Percentiles rank a stretch among this genome's conserved stretches.
phyloP scores from a whole-genome alignment of 2,329 filamentous ascomycete genomes.

The Trichoderma cornu-damae region DNA sequence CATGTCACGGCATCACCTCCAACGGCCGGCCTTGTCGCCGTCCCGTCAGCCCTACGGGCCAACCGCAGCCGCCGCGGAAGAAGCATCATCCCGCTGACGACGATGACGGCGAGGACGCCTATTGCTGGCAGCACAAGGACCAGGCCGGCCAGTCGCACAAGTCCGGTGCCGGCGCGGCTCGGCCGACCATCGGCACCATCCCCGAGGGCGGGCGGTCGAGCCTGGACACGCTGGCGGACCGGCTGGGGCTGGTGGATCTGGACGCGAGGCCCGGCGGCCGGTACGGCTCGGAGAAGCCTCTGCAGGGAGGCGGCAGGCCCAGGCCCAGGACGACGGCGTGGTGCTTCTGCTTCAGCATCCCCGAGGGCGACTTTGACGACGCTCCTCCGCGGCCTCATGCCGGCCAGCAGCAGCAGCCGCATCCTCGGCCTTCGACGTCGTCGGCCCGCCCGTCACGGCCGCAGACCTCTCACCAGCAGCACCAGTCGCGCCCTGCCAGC shows the following conservation, averaged over 20 bases:
- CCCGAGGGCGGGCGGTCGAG: slow-evolving; percentile 62
- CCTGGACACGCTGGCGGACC: slow-evolving; percentile 79
- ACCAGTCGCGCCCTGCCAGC: slow-evolving; percentile 27
- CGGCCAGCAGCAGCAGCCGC: slow-evolving; percentile 41
- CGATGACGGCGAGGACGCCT: slow-evolving; percentile 59
- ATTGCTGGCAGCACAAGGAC: slow-evolving; percentile 94
- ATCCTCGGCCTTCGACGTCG: neutral
- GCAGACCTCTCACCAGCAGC: slow-evolving; percentile 24
- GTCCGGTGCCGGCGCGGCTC: slow-evolving; percentile 45
- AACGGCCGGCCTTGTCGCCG: slow-evolving; percentile 80
- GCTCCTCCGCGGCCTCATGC: slow-evolving; percentile 39
- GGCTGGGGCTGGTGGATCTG: slow-evolving; percentile 69
- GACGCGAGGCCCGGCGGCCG: slow-evolving; percentile 36
- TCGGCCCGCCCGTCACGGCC: slow-evolving; percentile 25
- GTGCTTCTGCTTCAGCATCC: slow-evolving; percentile 51
- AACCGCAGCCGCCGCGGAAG: slow-evolving; percentile 20
- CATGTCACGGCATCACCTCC: slow-evolving; percentile 82
- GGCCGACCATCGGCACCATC: slow-evolving; percentile 37
- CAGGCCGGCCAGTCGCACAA: slow-evolving; percentile 57
- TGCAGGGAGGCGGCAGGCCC: slow-evolving; percentile 18
- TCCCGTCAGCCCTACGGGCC: slow-evolving; percentile 40
- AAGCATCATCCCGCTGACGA: slow-evolving; percentile 35
- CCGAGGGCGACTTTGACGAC: slow-evolving; percentile 37
- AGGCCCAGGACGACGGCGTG: slow-evolving; percentile 30
- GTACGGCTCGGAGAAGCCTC: slow-evolving; percentile 25